Evolutionary conservation across 257 asterid genomes (phyloP).

Genomic region (Anisodus tanguticus): DNA sequence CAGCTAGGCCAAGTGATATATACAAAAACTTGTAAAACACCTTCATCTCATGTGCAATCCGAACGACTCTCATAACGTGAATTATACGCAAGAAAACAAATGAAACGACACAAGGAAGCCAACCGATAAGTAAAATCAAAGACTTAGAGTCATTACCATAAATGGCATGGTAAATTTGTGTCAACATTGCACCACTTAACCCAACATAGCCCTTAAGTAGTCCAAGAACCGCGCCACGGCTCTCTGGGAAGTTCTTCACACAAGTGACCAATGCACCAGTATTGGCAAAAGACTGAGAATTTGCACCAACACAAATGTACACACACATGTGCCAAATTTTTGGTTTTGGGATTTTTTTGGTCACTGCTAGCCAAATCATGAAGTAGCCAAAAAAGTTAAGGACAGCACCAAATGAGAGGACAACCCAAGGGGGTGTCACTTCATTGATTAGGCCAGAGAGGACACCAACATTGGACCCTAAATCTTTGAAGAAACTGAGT

Average conservation of each 20-base stretch:
- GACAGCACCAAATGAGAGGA: background rate
- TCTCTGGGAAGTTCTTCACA: slow-evolving; percentile 37
- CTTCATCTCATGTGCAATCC: slow-evolving; percentile 51
- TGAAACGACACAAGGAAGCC: slow-evolving; percentile 63
- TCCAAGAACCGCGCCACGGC: slow-evolving; percentile 59
- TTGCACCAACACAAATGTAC: slow-evolving; percentile 28
- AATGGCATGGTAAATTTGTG: slow-evolving; percentile 51
- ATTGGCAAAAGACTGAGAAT: slow-evolving; percentile 28
- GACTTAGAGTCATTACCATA: slow-evolving; percentile 46
- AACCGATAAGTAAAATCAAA: slow-evolving; percentile 56
- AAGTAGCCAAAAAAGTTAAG: slow-evolving; percentile 27
- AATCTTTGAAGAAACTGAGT: slow-evolving; percentile 28
- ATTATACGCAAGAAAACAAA: slow-evolving; percentile 52
- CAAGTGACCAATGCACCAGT: slow-evolving; percentile 27
- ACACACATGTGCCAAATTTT: slow-evolving; percentile 29
- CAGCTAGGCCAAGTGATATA: slow-evolving; percentile 55
- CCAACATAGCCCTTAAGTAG: slow-evolving; percentile 62
- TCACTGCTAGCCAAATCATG: slow-evolving; percentile 28
- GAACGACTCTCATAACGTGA: slow-evolving; percentile 47
- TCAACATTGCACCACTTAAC: slow-evolving; percentile 60
- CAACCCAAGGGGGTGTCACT: slow-evolving; percentile 20
- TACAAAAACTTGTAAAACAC: slow-evolving; percentile 54
- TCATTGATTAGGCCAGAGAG: slow-evolving; percentile 15
- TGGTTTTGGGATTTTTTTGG: slow-evolving; percentile 26
- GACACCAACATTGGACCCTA: slow-evolving; percentile 22